Conservation (phyloP, 331 rosid genomes). For the Erythrophleum ivorense region DNA sequence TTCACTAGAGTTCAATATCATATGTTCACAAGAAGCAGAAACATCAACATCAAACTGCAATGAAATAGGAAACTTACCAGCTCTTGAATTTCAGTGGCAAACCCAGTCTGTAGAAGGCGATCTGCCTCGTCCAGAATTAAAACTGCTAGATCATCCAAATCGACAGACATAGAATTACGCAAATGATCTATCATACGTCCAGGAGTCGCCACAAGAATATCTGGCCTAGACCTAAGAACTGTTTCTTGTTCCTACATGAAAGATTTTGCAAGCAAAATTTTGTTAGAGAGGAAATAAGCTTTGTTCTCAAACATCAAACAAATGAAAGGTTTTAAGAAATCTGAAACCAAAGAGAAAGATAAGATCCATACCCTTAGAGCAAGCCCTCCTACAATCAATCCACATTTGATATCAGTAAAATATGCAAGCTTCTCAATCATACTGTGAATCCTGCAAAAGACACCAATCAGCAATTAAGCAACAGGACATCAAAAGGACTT, state of each 20-base stretch:
- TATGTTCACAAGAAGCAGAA: too few relatives aligned
- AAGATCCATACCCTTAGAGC: slow-evolving; percentile 69
- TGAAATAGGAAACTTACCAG: slow-evolving; percentile 67
- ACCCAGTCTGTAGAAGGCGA: slow-evolving; percentile 92
- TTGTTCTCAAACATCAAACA: too few relatives aligned
- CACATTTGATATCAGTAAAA: slow-evolving; percentile 85
- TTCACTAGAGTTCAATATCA: too few relatives aligned
- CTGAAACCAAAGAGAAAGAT: slow-evolving; percentile 14
- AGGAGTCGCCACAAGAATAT: slow-evolving; percentile 95
- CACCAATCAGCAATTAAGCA: too few relatives aligned
- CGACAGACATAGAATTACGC: slow-evolving; percentile 90
- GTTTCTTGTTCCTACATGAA: slow-evolving; percentile 78
- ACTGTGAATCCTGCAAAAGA: slow-evolving; percentile 82
- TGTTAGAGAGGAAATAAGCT: too few relatives aligned
- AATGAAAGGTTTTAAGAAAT: too few relatives aligned
- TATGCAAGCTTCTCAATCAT: slow-evolving; percentile 87
- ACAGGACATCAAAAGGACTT: too few relatives aligned
- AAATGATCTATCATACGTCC: slow-evolving; percentile 97
- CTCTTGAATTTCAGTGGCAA: slow-evolving; percentile 84
- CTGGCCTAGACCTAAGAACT: slow-evolving; percentile 88
- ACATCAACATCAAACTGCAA: too few relatives aligned
- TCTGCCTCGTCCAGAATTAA: slow-evolving; percentile 96
- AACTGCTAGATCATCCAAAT: slow-evolving; percentile 90
- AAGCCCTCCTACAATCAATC: slow-evolving; percentile 88
- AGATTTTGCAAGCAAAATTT: slow-evolving; percentile 26